A percentile compares a stretch with the other conserved stretches of the same genome.
phyloP scores from a whole-genome alignment of 345 rosid genomes.

The Bruguiera sexangula region DNA sequence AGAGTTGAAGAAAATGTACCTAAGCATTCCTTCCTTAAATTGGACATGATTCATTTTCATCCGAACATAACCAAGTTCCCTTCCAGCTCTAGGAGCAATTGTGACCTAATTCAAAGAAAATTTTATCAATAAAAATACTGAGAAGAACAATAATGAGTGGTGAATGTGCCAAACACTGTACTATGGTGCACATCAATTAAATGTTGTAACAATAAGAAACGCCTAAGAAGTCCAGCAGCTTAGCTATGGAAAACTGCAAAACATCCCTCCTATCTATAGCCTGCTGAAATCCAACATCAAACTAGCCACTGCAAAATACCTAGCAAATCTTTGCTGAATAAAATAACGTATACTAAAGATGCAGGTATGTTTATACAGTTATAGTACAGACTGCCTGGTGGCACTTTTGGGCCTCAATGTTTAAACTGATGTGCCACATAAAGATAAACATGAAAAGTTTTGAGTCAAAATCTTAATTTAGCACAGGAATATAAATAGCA shows the following conservation, averaged over 20 bases:
- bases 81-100: conserved; percentile 89
- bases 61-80: conserved; percentile 87
- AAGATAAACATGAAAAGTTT: no score
- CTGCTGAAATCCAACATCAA: not conserved
- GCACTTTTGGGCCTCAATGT: not conserved
- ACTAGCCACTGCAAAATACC: not conserved
- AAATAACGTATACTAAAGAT: not conserved
- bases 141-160: no score
- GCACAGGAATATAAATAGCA: not conserved
- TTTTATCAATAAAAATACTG: not conserved
- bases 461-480: not conserved
- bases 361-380: not conserved
- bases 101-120: conserved; percentile 52
- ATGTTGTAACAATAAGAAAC: no score
- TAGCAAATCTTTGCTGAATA: not conserved
- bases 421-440: no score
- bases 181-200: no score
- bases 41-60: conserved; percentile 82
- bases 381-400: not conserved
- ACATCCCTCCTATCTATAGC: not conserved
- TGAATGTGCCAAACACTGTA: no score
- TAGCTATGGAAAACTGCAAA: no score
- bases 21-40: conserved; percentile 81
- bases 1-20: conserved; percentile 30
- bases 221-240: no score